Evolutionary conservation across 2,329 filamentous ascomycete species (phyloP), one percentile per base, ranked within the genome.

Genomic region (Ceratocystis papillata): DNA sequence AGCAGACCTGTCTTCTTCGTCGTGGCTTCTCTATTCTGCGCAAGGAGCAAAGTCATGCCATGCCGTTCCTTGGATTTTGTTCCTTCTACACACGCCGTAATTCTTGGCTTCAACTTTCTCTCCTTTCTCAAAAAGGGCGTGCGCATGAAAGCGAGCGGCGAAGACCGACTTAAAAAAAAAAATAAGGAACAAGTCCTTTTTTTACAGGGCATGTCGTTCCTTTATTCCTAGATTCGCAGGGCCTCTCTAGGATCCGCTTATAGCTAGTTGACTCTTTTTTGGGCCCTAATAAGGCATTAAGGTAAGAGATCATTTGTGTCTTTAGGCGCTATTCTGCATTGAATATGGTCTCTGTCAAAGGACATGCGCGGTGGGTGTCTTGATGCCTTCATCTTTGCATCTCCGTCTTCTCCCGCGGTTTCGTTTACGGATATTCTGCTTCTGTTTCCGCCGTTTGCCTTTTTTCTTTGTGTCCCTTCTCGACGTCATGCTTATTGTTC

Each of bases 141-240:
- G 53, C 53, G 53, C 53, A 57, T 57, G 37, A 57, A 57, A 33
- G 53, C 53, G 53, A 57, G 53, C 53, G 53, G 53, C 53, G 28
- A 57, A 57, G 53, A 30, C 28, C 28, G 25, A 57, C 53, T 12
- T 5, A 25, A 50, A 22, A 50, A 50, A 22, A 20, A 1, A 20
- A 22, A 20, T 10, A 20, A 41, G 37, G 10, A 41, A 41, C 37
- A 41, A 41, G 37, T 41, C 37, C 37, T 41, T 41, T 15, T 22
- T 50, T 50, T 50, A 50, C 48, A 57, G 53, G 53, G 22, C 53
- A 28, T 30, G 25, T 57, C 37, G 53, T 12, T 57, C 53, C 53
- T 28, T 57, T 57, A 17, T 33, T 53, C 22, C 46, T 53, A 8
- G n/a, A 20, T 3, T 57, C 30, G 15, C 53, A 57, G 28, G 53